Conservation (phyloP, 495 filamentous ascomycete genomes). For the Oidiodendron maius region DNA sequence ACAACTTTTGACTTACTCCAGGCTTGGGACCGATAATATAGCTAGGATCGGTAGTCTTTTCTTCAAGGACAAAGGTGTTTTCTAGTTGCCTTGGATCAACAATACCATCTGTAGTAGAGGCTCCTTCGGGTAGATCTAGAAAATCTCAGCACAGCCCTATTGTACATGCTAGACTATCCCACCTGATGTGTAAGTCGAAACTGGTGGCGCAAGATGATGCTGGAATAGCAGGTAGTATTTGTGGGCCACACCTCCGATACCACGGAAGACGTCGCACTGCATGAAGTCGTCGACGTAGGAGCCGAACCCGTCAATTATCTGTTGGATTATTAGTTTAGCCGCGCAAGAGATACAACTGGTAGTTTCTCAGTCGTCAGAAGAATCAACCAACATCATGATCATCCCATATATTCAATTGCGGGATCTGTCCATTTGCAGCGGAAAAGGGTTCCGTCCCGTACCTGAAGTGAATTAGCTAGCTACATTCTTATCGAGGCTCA, state of each 20-base stretch:
- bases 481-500: background rate
- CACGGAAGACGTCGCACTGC: conserved; percentile 84
- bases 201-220: conserved; percentile 79
- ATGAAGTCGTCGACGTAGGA: conserved; percentile 93
- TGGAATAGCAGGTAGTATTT: conserved; percentile 96
- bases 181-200: conserved; percentile 73
- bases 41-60: conserved; percentile 55
- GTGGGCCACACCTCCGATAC: conserved; percentile 79
- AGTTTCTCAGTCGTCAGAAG: background rate
- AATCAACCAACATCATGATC: conserved; percentile 60
- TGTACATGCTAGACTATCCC: background rate
- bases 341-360: background rate
- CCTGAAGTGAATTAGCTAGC: conserved; percentile 1
- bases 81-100: conserved; percentile 61
- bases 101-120: conserved; percentile 37
- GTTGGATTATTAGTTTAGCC: conserved; percentile 11
- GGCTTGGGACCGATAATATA: conserved; percentile 74
- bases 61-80: conserved; percentile 60
- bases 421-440: conserved; percentile 76
- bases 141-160: too few species aligned
- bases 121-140: conserved; percentile 35
- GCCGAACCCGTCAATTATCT: conserved; percentile 90
- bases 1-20: conserved; percentile 33
- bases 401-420: conserved; percentile 93
- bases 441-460: conserved; percentile 81